Base-by-base conservation (phyloP, 225 moss, liverwort and hornwort genomes). In the Antitrichia curtipendula region DNA sequence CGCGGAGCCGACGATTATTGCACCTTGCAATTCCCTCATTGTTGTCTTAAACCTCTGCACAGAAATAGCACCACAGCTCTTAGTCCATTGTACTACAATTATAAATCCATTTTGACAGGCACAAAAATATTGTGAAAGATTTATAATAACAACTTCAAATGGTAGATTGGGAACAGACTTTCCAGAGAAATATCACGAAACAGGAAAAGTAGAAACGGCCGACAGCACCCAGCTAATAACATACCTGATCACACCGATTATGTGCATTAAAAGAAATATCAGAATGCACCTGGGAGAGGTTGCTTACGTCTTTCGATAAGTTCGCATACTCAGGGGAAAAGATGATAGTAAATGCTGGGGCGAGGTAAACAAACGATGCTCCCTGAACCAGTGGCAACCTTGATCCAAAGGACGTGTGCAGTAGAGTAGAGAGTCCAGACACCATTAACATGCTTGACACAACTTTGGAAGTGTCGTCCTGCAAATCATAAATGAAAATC, bases 11-110 rank as follows among this genome's bases (percentile, higher is more conserved):
- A 97, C 90, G 47, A 98, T 95, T 2, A 97, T 89, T 49, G 98
- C 96, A 23, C 98, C 98, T 91, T 98, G 98, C 90, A 98, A 68
- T 60, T 96, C 98, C 87, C 91, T 93, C 98, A 98, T 98, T 19
- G 96, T 97, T 61, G 88, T 90, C 89, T 92, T 95, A 76, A 98
- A 98, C 54, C 95, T 95, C 98, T 98, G 92, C 50, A 82, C 21
- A 82, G 59, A 11, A 82, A 96, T 17, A 45, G 49, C n/a, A 63
- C 75, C 52, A 70, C 23, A 43, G 45, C 71, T 5, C 53, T 74
- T 58, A 47, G n/a, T 56, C 36, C 57, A 27, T 38, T 38, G 27
- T 27, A n/a, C 54, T 54, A 16, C 16, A 56, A 60, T 8, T 29
- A 28, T 13, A 36, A 36, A 23, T 75, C 19, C n/a, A 49, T 61